phyloP scores from a whole-genome alignment of 2,329 filamentous ascomycete genomes.

The Aspergillus quadricinctus region DNA sequence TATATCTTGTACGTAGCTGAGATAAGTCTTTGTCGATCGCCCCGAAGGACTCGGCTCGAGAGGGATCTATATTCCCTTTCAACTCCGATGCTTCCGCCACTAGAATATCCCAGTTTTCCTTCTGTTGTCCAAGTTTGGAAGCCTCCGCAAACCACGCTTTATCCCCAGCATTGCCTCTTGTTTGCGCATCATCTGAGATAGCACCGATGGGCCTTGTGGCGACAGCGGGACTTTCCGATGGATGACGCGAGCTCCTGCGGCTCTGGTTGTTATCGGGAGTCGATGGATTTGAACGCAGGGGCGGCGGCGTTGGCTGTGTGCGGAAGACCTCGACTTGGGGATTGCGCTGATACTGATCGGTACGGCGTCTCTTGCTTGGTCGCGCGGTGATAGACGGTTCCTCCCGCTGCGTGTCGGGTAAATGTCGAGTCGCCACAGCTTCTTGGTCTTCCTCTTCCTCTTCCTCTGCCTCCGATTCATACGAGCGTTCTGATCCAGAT shows the following conservation, averaged over 20 bases:
- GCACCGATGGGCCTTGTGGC: background rate
- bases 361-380: background rate
- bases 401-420: background rate
- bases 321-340: background rate
- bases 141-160: conserved; percentile 16
- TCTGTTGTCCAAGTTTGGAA: conserved; percentile 14
- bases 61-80: background rate
- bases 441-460: background rate
- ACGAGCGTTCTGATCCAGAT: background rate
- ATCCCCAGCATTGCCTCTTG: background rate
- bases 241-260: background rate
- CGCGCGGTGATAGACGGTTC: background rate
- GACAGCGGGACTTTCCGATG: background rate
- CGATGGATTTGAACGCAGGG: background rate
- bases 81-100: conserved; percentile 5
- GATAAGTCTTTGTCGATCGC: conserved; percentile 3
- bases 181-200: background rate
- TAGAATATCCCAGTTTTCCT: conserved; percentile 18
- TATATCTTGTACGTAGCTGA: conserved; percentile 3
- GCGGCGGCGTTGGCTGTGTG: background rate
- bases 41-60: background rate
- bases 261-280: background rate
- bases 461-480: background rate
- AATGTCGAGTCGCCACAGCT: background rate
- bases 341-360: background rate